Evolutionary conservation across 2,329 filamentous ascomycete species (phyloP).

Genomic region (Pseudocercospora macadamiae): DNA sequence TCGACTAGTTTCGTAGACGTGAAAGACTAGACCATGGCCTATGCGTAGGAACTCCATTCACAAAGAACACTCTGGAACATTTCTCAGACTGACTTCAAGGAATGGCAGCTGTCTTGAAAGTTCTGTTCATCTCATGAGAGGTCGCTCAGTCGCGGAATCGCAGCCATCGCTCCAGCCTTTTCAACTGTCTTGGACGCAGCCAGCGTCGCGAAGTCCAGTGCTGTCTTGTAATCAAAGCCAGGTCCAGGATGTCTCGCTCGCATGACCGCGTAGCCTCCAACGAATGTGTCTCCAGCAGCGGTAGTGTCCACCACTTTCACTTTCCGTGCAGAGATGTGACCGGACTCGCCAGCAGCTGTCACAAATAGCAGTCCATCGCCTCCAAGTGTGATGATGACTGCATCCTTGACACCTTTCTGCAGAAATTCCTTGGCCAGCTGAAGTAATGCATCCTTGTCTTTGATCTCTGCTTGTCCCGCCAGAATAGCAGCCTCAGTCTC

Average conservation of each 20-base stretch:
- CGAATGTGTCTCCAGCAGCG: constrained; percentile 91
- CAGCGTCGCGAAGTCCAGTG: constrained; percentile 63
- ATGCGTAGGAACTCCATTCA: no score
- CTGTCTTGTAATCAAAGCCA: constrained; percentile 56
- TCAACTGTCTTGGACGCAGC: constrained; percentile 70
- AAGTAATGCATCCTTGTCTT: constrained; percentile 40
- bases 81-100: no score
- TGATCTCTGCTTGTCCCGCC: constrained; percentile 50
- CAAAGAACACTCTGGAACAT: no score
- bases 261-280: constrained; percentile 80
- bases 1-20: no score
- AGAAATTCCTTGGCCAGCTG: constrained; percentile 60
- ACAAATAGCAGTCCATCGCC: constrained; percentile 44
- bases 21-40: no score
- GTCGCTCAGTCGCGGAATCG: constrained; percentile 68
- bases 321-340: constrained; percentile 58
- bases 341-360: constrained; percentile 27
- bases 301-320: constrained; percentile 88
- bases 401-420: constrained; percentile 68
- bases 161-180: constrained; percentile 65
- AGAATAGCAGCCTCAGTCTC: constrained; percentile 85
- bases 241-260: constrained; percentile 59
- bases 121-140: not conserved
- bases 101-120: not conserved
- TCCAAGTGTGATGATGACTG: constrained; percentile 85